Percentiles rank a stretch among this genome's conserved stretches.
phyloP scores from a whole-genome alignment of 2,329 filamentous ascomycete genomes.

The Stagonosporopsis chrysanthemi region DNA sequence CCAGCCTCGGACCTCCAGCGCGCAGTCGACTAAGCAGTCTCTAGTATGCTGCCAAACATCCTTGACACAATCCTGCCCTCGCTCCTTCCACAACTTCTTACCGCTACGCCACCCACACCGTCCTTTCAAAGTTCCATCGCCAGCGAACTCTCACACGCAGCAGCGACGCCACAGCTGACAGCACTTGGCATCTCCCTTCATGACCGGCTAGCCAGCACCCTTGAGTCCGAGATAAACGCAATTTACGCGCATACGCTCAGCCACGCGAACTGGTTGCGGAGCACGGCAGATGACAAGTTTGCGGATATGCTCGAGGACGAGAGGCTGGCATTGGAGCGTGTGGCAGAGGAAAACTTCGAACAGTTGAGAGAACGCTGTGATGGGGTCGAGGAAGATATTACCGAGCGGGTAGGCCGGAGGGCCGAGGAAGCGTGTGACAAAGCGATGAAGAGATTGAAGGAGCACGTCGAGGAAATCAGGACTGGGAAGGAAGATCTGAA shows the following conservation, averaged over 20 bases:
- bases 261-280: conserved; percentile 16
- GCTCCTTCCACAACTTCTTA: conserved; percentile 16
- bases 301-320: conserved; percentile 17
- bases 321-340: background rate
- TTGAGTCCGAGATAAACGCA: conserved; percentile 3
- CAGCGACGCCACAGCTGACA: background rate
- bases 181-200: conserved; percentile 14
- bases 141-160: background rate
- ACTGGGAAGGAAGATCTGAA: background rate
- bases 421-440: background rate
- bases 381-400: background rate
- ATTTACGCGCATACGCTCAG: conserved; percentile 16
- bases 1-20: conserved; percentile 8
- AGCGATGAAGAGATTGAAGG: background rate
- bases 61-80: conserved; percentile 13
- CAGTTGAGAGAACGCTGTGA: conserved; percentile 1
- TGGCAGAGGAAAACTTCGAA: background rate
- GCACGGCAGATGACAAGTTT: conserved; percentile 18
- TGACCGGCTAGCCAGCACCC: background rate
- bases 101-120: background rate
- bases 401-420: background rate
- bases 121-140: background rate
- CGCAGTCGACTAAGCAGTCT: conserved; percentile 11
- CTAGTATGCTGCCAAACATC: conserved; percentile 8
- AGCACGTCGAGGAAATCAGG: too few species aligned